These are phyloP conservation scores for Pichia sp. DNA, from an alignment of 1,139 yeast genomes.

Conservation along the genomic window DNA sequence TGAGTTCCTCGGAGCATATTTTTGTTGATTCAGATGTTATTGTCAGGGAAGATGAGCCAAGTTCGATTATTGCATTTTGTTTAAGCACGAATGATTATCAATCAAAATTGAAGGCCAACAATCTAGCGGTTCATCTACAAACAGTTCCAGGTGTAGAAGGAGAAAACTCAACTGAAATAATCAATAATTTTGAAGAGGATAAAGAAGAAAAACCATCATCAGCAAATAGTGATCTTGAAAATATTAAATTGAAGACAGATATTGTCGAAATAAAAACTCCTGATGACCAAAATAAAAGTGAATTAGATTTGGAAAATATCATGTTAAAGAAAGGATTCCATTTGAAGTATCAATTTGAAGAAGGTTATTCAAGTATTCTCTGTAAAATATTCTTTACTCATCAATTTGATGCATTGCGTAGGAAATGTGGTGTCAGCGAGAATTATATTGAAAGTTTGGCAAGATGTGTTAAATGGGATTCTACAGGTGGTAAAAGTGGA, in stretches of 20 bases:
- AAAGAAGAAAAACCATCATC: not conserved
- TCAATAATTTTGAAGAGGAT: too few relatives aligned
- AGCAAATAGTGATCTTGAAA: too few relatives aligned
- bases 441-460: constrained; percentile 84
- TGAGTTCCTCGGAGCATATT: constrained; percentile 76
- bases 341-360: constrained; percentile 84
- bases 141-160: too few relatives aligned
- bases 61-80: constrained; percentile 90
- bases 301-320: constrained; percentile 44
- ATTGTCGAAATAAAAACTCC: too few relatives aligned
- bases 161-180: too few relatives aligned
- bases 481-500: constrained; percentile 95
- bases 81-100: constrained; percentile 77
- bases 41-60: constrained; percentile 95
- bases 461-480: constrained; percentile 92
- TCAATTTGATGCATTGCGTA: constrained; percentile 90
- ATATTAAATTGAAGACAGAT: too few relatives aligned
- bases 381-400: constrained; percentile 95
- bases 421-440: constrained; percentile 72
- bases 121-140: too few relatives aligned
- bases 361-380: constrained; percentile 74
- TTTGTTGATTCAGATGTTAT: constrained; percentile 93
- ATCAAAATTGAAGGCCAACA: constrained; percentile 22
- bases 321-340: constrained; percentile 86
- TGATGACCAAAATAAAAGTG: too few relatives aligned